Evolutionary conservation across 192 early-diverging fungal genomes (phyloP).

Genomic region (Bifiguratus adelaidae): DNA sequence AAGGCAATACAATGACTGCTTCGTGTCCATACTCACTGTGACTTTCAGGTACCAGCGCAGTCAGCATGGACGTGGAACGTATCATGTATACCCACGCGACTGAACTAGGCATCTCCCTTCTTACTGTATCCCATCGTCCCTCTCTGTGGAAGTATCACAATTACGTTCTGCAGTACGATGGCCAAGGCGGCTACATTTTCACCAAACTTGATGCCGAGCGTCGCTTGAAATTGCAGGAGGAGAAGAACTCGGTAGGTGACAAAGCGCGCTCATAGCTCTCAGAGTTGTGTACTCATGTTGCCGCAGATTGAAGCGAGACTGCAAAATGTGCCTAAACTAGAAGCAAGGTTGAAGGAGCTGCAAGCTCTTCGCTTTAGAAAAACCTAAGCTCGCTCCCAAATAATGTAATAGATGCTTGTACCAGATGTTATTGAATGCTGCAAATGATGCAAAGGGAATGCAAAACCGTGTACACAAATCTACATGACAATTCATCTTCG

Average conservation of each 20-base stretch:
- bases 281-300: not conserved
- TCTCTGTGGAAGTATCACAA: constrained; percentile 97
- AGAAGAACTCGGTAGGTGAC: constrained; percentile 60
- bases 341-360: constrained; percentile 56
- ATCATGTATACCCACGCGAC: constrained; percentile 82
- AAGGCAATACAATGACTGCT: constrained; percentile 23
- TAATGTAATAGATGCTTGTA: too few species aligned
- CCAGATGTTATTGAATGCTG: too few species aligned
- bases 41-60: constrained; percentile 48
- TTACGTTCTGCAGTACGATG: constrained; percentile 88
- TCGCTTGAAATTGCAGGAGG: constrained; percentile 81
- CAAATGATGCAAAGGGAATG: too few species aligned
- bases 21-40: not conserved
- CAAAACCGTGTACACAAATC: too few species aligned
- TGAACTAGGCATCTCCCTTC: constrained; percentile 75
- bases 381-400: too few species aligned
- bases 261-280: not conserved
- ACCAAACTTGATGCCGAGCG: constrained; percentile 81
- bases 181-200: constrained; percentile 93
- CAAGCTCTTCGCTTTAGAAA: too few species aligned
- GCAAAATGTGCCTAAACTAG: constrained; percentile 66
- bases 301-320: constrained; percentile 60
- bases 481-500: too few species aligned
- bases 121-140: constrained; percentile 93
- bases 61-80: constrained; percentile 89